Evolutionary conservation across 2,329 filamentous ascomycete species (phyloP).

Genomic region (Byssothecium circinans): DNA sequence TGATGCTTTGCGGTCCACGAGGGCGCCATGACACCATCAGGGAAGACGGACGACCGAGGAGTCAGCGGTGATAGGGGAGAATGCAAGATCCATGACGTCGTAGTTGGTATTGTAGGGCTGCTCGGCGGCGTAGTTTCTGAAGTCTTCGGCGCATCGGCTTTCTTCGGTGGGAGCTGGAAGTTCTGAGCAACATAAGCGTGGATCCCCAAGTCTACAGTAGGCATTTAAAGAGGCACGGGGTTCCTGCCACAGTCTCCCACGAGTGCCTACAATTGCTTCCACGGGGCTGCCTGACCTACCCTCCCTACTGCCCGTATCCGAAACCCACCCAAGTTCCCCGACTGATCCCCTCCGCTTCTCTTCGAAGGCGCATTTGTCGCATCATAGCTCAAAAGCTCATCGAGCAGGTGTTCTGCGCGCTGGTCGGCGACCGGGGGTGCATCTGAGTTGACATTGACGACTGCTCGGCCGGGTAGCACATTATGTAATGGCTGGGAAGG

Average conservation of each 20-base stretch:
- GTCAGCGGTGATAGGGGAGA: conserved; percentile 91
- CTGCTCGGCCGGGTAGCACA: conserved; percentile 48
- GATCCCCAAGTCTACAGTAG: conserved; percentile 6
- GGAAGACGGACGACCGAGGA: conserved; percentile 79
- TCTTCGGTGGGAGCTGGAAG: conserved; percentile 62
- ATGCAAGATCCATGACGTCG: conserved; percentile 63
- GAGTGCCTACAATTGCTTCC: conserved; percentile 2
- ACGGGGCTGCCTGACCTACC: conserved; percentile 62
- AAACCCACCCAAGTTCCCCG: conserved; percentile 58
- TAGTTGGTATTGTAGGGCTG: conserved; percentile 56
- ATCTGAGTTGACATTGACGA: conserved; percentile 69
- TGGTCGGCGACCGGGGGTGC: conserved; percentile 66
- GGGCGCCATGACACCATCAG: conserved; percentile 82
- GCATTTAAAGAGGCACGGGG: conserved; percentile 6
- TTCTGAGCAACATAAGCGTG: conserved; percentile 43
- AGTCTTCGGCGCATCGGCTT: conserved; percentile 61
- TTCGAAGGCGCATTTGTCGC: conserved; percentile 69
- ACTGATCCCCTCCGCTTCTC: conserved; percentile 53
- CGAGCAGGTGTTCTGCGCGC: conserved; percentile 65
- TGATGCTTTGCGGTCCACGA: conserved; percentile 91
- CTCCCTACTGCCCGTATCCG: conserved; percentile 75
- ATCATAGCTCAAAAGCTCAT: conserved; percentile 68
- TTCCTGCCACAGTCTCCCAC: not conserved
- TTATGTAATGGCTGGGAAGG: conserved; percentile 50
- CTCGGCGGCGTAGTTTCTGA: conserved; percentile 54